Evolutionary conservation across 768 basidiomycete species (phyloP), one percentile per base, ranked within the genome.

Genomic region (Chalciporus sphaerocephalus): DNA sequence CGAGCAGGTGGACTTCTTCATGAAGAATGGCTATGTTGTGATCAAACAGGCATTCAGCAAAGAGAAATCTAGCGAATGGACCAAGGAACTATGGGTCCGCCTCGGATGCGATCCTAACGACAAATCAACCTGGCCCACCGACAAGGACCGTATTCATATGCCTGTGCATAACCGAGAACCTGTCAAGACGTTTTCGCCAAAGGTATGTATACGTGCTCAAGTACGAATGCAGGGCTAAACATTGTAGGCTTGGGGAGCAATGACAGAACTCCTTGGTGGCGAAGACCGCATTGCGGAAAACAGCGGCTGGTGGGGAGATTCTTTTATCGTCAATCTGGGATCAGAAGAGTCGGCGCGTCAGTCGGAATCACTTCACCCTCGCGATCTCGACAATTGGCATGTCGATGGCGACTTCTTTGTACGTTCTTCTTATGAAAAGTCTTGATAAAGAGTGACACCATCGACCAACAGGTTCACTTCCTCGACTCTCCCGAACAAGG

Each of bases 11-110:
- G 62, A 74, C 30, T 73, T 78, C 53, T 83, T 82, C 59, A 66
- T 83, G 34, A 69, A 78, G 47, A 64, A 79, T 48, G 80, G 81
- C 5, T 82, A 74, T 50, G 63, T 83, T 34, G 63, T 76, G 20
- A 72, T 83, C 52, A 71, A 74, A 52, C 54, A 69, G 30, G 80
- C 77, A 0, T 83, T 83, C 55, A 71, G 74, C 12, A 69, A 65
- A 50, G 75, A 76, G 57, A 69, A 76, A 50, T 41, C 43, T 16
- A 68, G 55, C 15, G 71, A 74, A n/a, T 80, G 72, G 67, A 77
- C 74, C 6, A 62, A 71, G 38, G 68, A 74, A 34, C 59, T 84
- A 17, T 84, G 78, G 78, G 53, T 70, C 38, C 71, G 79, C 13
- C 66, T 81, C 35, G 75, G 73, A 22, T 56, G 76, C 47, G 73